Percentiles rank a stretch among this genome's conserved stretches.
Evolutionary conservation across 306 rosid genomes (phyloP).

Genomic region (Prunus mongolica): DNA sequence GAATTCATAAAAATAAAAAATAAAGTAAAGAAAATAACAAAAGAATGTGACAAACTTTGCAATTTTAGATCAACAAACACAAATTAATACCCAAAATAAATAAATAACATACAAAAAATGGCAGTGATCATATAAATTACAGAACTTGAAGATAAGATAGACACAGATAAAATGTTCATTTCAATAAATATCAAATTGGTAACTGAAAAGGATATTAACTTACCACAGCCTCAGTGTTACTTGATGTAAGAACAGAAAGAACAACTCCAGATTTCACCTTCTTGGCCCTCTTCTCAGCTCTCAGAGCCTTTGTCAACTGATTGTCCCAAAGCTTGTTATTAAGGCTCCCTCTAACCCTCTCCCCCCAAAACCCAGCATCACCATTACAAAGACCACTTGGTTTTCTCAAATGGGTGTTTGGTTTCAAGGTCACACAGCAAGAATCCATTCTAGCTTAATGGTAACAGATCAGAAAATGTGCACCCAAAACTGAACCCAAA

Average conservation of each 20-base stretch:
- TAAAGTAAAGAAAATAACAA: neutral
- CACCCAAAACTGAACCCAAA: conserved; percentile 23
- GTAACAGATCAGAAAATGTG: conserved; percentile 22
- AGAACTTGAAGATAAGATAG: neutral
- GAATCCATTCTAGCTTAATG: conserved; percentile 51
- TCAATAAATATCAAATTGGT: neutral
- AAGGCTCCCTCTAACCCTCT: conserved; percentile 45
- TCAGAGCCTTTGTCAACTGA: conserved; percentile 28
- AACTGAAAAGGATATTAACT: conserved; percentile 25
- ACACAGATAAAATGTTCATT: neutral
- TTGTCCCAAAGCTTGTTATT: conserved; percentile 38
- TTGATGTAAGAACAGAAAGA: conserved; percentile 62
- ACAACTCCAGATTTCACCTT: conserved; percentile 46
- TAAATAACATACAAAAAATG: neutral
- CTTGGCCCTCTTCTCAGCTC: conserved; percentile 38
- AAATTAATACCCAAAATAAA: neutral
- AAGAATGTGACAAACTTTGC: neutral
- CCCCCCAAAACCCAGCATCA: conserved; percentile 54
- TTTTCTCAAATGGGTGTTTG: conserved; percentile 35
- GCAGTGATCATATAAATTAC: neutral
- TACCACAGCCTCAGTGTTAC: conserved; percentile 49
- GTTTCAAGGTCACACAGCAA: conserved; percentile 43
- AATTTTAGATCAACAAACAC: neutral
- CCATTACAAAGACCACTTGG: conserved; percentile 34
- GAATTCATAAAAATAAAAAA: conserved; percentile 4